Evolutionary conservation across 192 early-diverging fungal species (phyloP), one percentile per base, ranked within the genome.

Genomic region (Coemansia sp.): DNA sequence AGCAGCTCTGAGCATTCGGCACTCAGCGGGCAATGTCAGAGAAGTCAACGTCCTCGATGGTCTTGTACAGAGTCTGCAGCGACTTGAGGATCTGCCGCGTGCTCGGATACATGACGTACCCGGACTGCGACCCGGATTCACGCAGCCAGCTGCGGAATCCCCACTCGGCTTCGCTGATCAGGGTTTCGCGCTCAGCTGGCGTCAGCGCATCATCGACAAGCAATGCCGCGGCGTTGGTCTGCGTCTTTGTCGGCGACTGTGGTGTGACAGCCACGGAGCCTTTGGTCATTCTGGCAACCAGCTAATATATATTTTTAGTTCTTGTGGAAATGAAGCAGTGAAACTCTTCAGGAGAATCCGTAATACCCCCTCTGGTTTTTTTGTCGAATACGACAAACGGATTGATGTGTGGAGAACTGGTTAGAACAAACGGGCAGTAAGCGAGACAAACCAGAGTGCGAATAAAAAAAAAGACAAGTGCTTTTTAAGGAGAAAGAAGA

Each of bases 51-150:
- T 54, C 48, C 5, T 60, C 56, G 2, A 74, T 53, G 1, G 46
- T 25, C 6, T 57, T 20, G 25, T 63, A 55, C 8, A 74, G 64
- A 2, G 28, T 23, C 15, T 67, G 60, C 20, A 74, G 64, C 27
- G 70, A 58, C 35, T 49, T 74, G 26, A 60, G 52, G 29, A 74
- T 74, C 58, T 74, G 70, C 15, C 59, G 53, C 10, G 63, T 55
- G 58, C 70, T 74, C 8, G 70, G 70, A 17, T 74, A 74, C 59
- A 74, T 48, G 23, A 67, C 64, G 43, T 55, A 74, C 20, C 70
- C 70, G 11, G 55, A 54, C 21, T 32, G 46, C 6, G 59, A 48
- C 2, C 64, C 55, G 5, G 45, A 54, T 36, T 62, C 52, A 11
- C 50, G 55, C 12, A 74, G 52, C 63, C 63, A 74, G 22, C 22